Evolutionary conservation across 495 filamentous ascomycete genomes (phyloP).

Genomic region (Delitschia confertaspora): DNA sequence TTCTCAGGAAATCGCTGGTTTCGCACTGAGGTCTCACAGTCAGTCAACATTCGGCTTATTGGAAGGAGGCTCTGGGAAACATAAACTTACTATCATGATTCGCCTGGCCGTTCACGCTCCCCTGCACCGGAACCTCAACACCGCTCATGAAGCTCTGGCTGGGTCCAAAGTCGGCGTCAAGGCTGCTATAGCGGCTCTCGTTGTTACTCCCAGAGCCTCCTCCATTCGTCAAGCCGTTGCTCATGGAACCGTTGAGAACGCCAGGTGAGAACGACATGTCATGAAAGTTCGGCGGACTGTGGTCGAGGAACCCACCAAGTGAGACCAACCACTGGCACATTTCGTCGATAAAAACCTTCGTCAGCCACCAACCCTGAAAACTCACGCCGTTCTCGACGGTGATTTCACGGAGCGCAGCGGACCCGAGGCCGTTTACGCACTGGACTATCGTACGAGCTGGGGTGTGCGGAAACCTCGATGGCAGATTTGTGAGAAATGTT

Average conservation of each 20-base stretch:
- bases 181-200: slow-evolving; percentile 29
- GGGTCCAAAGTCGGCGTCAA: slow-evolving; percentile 28
- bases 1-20: slow-evolving; percentile 12
- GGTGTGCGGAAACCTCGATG: slow-evolving; percentile 62
- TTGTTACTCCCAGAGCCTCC: slow-evolving; percentile 24
- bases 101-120: slow-evolving; percentile 25
- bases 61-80: no score
- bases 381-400: slow-evolving; percentile 75
- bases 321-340: slow-evolving; percentile 89
- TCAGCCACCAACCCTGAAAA: slow-evolving; percentile 95
- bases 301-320: slow-evolving; percentile 80
- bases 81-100: slow-evolving; percentile 35
- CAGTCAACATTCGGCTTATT: no score
- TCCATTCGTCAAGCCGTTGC: slow-evolving; percentile 12
- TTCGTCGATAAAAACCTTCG: slow-evolving; percentile 95
- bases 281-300: slow-evolving; percentile 28
- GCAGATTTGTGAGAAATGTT: slow-evolving; percentile 66
- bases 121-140: slow-evolving; percentile 29
- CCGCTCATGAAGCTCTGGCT: slow-evolving; percentile 28
- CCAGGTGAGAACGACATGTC: slow-evolving; percentile 12
- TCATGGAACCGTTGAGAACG: slow-evolving; percentile 12
- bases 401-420: slow-evolving; percentile 64
- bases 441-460: slow-evolving; percentile 57
- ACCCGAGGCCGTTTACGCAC: slow-evolving; percentile 59
- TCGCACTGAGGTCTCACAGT: slow-evolving; percentile 22